These are phyloP conservation scores for Phialophora verrucosa DNA, from an alignment of 2,329 filamentous ascomycete genomes.

Conservation along the genomic window DNA sequence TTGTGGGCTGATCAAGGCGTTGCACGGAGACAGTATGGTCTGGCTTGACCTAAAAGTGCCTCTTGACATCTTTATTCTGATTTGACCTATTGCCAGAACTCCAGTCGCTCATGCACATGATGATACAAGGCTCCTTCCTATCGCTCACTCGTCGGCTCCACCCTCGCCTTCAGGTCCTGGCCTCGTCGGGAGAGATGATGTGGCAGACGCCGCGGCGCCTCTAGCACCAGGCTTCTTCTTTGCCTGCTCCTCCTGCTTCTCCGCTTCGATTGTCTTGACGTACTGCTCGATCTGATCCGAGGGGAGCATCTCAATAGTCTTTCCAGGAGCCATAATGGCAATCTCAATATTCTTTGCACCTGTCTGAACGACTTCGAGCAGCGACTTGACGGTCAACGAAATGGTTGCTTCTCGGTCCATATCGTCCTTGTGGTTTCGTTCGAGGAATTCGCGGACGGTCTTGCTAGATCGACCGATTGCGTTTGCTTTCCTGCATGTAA, in stretches of 20 bases:
- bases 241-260: slow-evolving; percentile 98
- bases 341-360: slow-evolving; percentile 99
- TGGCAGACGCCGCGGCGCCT: slow-evolving; percentile 53
- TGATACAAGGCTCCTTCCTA: slow-evolving; percentile 9
- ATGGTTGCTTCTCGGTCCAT: slow-evolving; percentile 98
- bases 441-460: slow-evolving; percentile 97
- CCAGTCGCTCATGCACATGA: slow-evolving; percentile 38
- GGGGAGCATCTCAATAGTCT: slow-evolving; percentile 88
- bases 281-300: slow-evolving; percentile 96
- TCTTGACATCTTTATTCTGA: slow-evolving; percentile 11
- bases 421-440: slow-evolving; percentile 97
- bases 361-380: slow-evolving; percentile 97
- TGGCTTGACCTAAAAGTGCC: neutral
- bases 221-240: slow-evolving; percentile 83
- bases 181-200: slow-evolving; percentile 74
- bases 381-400: slow-evolving; percentile 95
- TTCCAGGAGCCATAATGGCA: slow-evolving; percentile 93
- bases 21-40: neutral
- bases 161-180: slow-evolving; percentile 51
- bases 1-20: neutral
- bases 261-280: slow-evolving; percentile 98
- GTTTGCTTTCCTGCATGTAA: slow-evolving; percentile 84
- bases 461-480: slow-evolving; percentile 98
- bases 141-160: slow-evolving; percentile 29
- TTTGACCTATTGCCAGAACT: slow-evolving; percentile 32